Evolutionary conservation across 2,329 filamentous ascomycete species (phyloP).

Genomic region (Huntiella omanensis): DNA sequence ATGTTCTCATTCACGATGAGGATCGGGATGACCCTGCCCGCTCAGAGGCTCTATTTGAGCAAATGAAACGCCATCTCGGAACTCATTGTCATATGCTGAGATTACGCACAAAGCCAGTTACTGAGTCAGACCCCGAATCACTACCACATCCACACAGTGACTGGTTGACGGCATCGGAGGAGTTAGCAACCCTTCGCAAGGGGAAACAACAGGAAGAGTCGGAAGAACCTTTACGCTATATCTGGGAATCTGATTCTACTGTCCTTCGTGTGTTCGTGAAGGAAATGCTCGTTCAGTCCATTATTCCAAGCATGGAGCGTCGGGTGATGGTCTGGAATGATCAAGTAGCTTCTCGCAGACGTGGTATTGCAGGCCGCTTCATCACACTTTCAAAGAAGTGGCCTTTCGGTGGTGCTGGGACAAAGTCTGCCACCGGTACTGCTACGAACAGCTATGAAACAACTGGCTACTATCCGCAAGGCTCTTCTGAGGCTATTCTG

Average conservation of each 20-base stretch:
- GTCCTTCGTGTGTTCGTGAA: constrained; percentile 78
- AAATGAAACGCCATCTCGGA: constrained; percentile 98
- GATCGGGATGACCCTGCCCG: constrained; percentile 82
- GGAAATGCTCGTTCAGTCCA: constrained; percentile 87
- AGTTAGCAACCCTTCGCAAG: constrained; percentile 55
- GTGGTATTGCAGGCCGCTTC: constrained; percentile 81
- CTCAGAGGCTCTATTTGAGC: constrained; percentile 80
- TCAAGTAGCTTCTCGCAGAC: constrained; percentile 75
- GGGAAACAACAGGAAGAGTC: constrained; percentile 47
- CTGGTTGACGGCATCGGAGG: constrained; percentile 78
- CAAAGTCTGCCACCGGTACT: constrained; percentile 27
- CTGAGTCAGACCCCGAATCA: constrained; percentile 81
- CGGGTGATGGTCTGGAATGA: constrained; percentile 89
- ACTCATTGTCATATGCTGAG: constrained; percentile 85
- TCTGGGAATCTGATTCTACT: constrained; percentile 82
- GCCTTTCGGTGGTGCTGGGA: constrained; percentile 56
- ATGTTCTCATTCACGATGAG: constrained; percentile 91
- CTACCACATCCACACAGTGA: constrained; percentile 62
- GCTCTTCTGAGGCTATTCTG: constrained; percentile 75
- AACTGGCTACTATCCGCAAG: constrained; percentile 64
- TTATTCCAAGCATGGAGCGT: constrained; percentile 92
- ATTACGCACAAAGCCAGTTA: constrained; percentile 66
- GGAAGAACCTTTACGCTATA: constrained; percentile 53
- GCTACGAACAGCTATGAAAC: constrained; percentile 56
- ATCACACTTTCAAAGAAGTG: constrained; percentile 86